Conservation (phyloP, 352 stramenopile genomes). For the Thalassiosira oceanica region DNA sequence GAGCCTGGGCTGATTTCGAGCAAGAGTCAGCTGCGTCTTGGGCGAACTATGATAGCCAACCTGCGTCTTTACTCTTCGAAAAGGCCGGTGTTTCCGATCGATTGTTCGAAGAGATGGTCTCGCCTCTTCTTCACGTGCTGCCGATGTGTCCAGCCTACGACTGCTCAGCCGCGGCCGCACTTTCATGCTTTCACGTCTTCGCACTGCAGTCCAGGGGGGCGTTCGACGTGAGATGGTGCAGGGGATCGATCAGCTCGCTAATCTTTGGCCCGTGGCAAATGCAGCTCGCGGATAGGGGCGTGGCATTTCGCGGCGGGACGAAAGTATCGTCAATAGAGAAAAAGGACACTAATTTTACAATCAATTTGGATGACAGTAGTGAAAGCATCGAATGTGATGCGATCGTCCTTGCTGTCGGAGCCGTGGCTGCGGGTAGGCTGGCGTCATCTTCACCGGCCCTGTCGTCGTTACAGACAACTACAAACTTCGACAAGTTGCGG, state of each 20-base stretch:
- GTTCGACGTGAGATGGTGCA: constrained; percentile 76
- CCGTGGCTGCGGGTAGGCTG: constrained; percentile 49
- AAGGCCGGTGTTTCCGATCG: constrained; percentile 54
- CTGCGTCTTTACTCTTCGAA: constrained; percentile 66
- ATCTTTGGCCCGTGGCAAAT: constrained; percentile 74
- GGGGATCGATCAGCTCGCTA: constrained; percentile 62
- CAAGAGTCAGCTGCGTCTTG: constrained; percentile 68
- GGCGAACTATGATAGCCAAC: constrained; percentile 65
- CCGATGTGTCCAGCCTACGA: constrained; percentile 76
- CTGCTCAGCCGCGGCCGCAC: constrained; percentile 69
- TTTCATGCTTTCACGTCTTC: constrained; percentile 82
- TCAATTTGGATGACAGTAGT: constrained; percentile 20
- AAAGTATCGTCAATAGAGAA: constrained; percentile 54
- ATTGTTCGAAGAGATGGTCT: constrained; percentile 68
- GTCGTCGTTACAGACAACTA: constrained; percentile 27
- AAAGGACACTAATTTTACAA: too few relatives aligned
- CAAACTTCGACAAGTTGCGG: constrained; percentile 60
- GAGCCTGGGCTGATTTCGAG: constrained; percentile 72
- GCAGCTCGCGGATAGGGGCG: constrained; percentile 41
- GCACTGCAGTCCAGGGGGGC: constrained; percentile 72
- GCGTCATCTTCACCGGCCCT: constrained; percentile 48
- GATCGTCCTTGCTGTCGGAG: constrained; percentile 71
- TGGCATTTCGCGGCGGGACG: constrained; percentile 43
- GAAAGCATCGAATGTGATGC: constrained; percentile 59
- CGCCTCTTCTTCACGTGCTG: constrained; percentile 69